Percentiles rank a stretch among this genome's conserved stretches.
Evolutionary conservation across 179 eudicot species (phyloP).

Genomic region (Corrigiola litoralis): DNA sequence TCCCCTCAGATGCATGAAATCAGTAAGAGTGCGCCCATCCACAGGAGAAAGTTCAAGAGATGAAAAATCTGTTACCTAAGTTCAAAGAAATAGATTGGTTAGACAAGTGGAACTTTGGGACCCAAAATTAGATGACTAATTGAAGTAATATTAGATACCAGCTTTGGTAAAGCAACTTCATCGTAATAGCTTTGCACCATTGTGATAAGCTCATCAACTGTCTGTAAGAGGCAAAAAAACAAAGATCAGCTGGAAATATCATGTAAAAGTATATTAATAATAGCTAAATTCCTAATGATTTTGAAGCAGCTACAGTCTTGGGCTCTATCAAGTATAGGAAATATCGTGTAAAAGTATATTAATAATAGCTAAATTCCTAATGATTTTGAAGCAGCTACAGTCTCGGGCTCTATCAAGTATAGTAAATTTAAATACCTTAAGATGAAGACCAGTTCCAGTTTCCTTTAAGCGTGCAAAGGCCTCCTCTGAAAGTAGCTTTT

Average conservation of each 20-base stretch:
- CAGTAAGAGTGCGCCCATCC: constrained; percentile 94
- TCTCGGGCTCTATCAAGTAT: too few relatives aligned
- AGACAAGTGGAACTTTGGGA: neutral
- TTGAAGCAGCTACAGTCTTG: too few relatives aligned
- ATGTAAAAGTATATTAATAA: neutral
- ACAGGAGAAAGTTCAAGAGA: constrained; percentile 99
- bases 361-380: neutral
- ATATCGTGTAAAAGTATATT: neutral
- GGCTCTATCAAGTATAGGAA: too few relatives aligned
- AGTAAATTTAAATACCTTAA: constrained; percentile 49
- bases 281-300: neutral
- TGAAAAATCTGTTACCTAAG: constrained; percentile 89
- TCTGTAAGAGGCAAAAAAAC: constrained; percentile 39
- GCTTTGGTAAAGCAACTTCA: constrained; percentile 93
- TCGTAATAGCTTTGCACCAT: constrained; percentile 74
- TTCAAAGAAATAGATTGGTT: constrained; percentile 2
- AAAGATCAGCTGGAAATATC: neutral
- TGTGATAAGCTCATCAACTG: constrained; percentile 70
- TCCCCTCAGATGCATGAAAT: constrained; percentile 98
- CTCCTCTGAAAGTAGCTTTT: constrained; percentile 65
- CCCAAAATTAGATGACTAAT: neutral
- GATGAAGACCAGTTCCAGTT: constrained; percentile 79
- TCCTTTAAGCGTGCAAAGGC: constrained; percentile 74
- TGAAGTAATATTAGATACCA: constrained; percentile 36
- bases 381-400: neutral